Conservation (phyloP, 2,329 filamentous ascomycete genomes). For the Aulographum hederae region DNA sequence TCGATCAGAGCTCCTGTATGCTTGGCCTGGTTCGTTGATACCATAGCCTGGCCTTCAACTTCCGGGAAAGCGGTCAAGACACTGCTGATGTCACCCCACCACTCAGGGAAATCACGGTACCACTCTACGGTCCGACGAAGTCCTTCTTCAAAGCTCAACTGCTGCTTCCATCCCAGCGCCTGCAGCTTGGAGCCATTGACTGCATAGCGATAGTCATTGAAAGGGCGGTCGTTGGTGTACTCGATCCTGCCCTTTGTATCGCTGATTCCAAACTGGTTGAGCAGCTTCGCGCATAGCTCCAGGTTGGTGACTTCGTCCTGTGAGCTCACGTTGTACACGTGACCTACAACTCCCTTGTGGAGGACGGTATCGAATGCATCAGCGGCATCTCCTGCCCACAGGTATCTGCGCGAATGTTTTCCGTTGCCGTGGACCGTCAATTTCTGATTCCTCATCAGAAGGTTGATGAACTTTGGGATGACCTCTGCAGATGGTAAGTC, state of each 20-base stretch:
- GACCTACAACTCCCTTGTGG: slow-evolving; percentile 54
- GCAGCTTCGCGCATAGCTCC: slow-evolving; percentile 45
- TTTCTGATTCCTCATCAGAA: slow-evolving; percentile 47
- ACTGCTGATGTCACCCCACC: slow-evolving; percentile 21
- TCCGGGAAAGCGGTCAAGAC: slow-evolving; percentile 21
- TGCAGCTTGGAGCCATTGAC: slow-evolving; percentile 20
- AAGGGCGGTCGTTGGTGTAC: slow-evolving; percentile 61
- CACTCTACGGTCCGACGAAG: slow-evolving; percentile 18
- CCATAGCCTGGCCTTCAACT: slow-evolving; percentile 12
- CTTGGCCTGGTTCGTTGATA: too few relatives aligned
- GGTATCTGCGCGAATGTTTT: slow-evolving; percentile 53
- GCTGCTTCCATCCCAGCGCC: slow-evolving; percentile 17
- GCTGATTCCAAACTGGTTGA: slow-evolving; percentile 38
- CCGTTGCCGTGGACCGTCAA: slow-evolving; percentile 64
- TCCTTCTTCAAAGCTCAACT: slow-evolving; percentile 17
- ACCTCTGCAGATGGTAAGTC: slow-evolving; percentile 40
- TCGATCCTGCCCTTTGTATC: slow-evolving; percentile 48
- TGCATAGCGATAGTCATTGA: slow-evolving; percentile 21
- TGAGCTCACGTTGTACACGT: slow-evolving; percentile 70
- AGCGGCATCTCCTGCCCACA: slow-evolving; percentile 62
- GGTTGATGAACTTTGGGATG: slow-evolving; percentile 63
- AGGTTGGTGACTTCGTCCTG: slow-evolving; percentile 62
- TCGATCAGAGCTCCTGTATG: too few relatives aligned
- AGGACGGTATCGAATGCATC: slow-evolving; percentile 74
- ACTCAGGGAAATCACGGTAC: slow-evolving; percentile 20